Evolutionary conservation across 371 early-diverging fungal species (phyloP).

Genomic region (Mucor circinelloides): DNA sequence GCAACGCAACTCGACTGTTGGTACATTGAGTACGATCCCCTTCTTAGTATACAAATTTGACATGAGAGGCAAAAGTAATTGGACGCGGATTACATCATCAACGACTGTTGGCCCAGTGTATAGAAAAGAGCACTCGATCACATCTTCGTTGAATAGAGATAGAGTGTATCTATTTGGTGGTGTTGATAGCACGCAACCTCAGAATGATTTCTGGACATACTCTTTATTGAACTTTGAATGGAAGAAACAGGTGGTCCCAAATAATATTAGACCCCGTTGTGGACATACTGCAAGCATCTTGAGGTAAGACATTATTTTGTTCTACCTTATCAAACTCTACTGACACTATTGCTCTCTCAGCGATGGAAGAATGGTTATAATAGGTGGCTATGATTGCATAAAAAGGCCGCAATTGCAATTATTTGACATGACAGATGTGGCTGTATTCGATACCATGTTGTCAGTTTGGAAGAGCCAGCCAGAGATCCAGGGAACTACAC

Average conservation of each 20-base stretch:
- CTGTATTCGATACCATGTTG: neutral
- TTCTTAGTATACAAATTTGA: neutral
- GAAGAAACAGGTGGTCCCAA: neutral
- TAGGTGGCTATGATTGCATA: constrained; percentile 10
- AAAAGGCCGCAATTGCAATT: neutral
- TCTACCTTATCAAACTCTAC: too few relatives aligned
- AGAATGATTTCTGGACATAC: constrained; percentile 14
- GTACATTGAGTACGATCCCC: neutral
- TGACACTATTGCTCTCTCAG: neutral
- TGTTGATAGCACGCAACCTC: neutral
- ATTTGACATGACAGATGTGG: neutral
- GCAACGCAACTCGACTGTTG: neutral
- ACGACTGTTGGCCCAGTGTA: neutral
- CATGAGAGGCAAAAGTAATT: neutral
- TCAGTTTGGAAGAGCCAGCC: neutral
- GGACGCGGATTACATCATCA: neutral
- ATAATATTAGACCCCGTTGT: neutral
- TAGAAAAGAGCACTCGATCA: constrained; percentile 4
- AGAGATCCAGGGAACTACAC: constrained; percentile 1
- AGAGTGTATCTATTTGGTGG: constrained; percentile 16
- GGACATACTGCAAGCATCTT: constrained; percentile 19
- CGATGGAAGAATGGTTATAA: constrained; percentile 6
- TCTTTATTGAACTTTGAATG: neutral
- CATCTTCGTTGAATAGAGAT: neutral
- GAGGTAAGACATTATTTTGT: neutral